Evolutionary conservation across 495 filamentous ascomycete genomes (phyloP), one percentile per base, ranked within the genome.

Genomic region (Bombardia bombarda): DNA sequence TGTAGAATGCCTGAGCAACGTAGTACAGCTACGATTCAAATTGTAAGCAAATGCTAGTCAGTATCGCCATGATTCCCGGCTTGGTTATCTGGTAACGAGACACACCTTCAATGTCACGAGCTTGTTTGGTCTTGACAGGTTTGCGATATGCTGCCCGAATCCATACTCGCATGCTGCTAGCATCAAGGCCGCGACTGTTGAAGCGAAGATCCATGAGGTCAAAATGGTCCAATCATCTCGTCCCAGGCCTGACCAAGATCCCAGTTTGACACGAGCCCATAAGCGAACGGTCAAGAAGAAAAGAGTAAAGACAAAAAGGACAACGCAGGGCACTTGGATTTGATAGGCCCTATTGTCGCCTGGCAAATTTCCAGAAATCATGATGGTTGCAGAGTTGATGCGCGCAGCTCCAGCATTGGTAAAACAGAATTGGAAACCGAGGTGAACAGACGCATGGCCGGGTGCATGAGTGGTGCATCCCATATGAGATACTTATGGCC

Each of bases 161-260:
- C 63, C 63, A 38, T 66, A 57, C 12, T 45, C 33, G 32, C 57
- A 63, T 2, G 63, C 51, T 25, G 42, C 57, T 35, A 66, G 52
- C 50, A 63, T 49, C n/a, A 63, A 49, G 1, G 40, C 53, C 16
- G 52, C 54, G 2, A 64, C 57, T 1, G 52, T 26, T 0, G 48
- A 50, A 9, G 60, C 46, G 38, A 57, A 63, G 4, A 50, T 32
- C 63, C 63, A 18, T 32, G 63, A 62, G 16, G 49, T 42, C 25
- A 65, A 18, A 26, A 65, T 57, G 5, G 52, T 55, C 41, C 56
- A 55, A 40, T 66, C 63, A 53, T 66, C 63, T 54, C 49, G 52
- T 20, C 63, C 63, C 14, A 66, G 23, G 2, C 55, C 59, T 7
- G 55, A 51, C 33, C 61, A 52, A 1, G 50, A 51, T 26, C 53